phyloP scores from a whole-genome alignment of 805 yeast species.

The Cyberlindnera mycetangii region DNA sequence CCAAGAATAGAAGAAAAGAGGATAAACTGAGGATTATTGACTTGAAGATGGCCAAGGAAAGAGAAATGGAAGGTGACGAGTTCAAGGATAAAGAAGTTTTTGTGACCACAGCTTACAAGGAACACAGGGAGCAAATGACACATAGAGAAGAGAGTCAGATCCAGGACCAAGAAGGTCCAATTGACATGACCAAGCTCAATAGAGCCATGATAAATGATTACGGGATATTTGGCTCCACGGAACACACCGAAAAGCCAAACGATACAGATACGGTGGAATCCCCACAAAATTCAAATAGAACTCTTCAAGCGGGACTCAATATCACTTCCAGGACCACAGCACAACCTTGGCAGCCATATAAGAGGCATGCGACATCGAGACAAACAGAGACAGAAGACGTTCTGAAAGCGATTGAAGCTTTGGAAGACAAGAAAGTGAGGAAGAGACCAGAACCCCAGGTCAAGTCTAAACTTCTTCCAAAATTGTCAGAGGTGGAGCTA shows the following conservation, averaged over 20 bases:
- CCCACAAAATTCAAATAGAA: background rate
- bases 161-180: background rate
- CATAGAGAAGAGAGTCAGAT: conserved; percentile 9
- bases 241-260: background rate
- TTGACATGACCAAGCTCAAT: background rate
- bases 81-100: conserved; percentile 41
- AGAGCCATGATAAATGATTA: conserved; percentile 2
- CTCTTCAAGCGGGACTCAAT: conserved; percentile 5
- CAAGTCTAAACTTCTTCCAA: conserved; percentile 21
- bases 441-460: background rate
- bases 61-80: conserved; percentile 38
- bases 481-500: conserved; percentile 14
- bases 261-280: background rate
- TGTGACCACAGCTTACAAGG: conserved; percentile 46
- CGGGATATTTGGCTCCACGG: background rate
- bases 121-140: conserved; percentile 23
- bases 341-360: background rate
- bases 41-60: conserved; percentile 34
- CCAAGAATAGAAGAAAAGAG: conserved; percentile 42
- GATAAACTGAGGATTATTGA: conserved; percentile 43
- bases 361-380: conserved; percentile 4
- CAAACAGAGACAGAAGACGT: conserved; percentile 10
- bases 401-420: conserved; percentile 8
- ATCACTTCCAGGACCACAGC: background rate
- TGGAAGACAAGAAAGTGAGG: background rate